A percentile compares a stretch with the other conserved stretches of the same genome.
phyloP scores from a whole-genome alignment of 1,139 yeast genomes.

The Wickerhamomyces sp. region DNA sequence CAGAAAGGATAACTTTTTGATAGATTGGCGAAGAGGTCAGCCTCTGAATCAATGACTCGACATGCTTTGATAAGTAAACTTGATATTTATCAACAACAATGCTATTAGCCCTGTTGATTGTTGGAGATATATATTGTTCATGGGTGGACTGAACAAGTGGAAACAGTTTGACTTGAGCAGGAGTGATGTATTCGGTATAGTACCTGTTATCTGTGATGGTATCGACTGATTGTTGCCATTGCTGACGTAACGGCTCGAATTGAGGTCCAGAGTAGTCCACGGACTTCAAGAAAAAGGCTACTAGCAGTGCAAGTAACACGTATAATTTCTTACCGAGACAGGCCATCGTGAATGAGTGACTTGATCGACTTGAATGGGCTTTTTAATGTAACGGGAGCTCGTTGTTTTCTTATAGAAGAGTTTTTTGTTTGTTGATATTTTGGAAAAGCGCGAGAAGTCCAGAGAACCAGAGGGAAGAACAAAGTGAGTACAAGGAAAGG shows the following conservation, averaged over 20 bases:
- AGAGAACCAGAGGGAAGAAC: no score
- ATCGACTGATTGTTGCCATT: conserved; percentile 10
- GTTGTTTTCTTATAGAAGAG: no score
- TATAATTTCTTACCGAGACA: conserved; percentile 1
- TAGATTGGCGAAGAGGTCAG: conserved; percentile 9
- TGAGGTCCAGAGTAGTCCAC: conserved; percentile 18
- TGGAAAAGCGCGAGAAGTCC: no score
- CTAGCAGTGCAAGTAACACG: conserved; percentile 3
- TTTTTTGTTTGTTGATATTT: no score
- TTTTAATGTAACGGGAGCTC: background rate
- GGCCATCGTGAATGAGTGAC: background rate
- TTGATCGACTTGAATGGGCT: background rate
- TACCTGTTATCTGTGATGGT: conserved; percentile 6
- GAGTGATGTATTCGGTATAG: conserved; percentile 15
- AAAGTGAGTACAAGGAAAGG: no score
- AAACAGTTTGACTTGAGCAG: conserved; percentile 9
- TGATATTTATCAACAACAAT: conserved; percentile 10
- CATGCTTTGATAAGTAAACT: conserved; percentile 10
- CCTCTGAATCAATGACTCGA: conserved; percentile 3
- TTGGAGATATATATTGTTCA: conserved; percentile 10
- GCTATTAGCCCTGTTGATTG: conserved; percentile 1
- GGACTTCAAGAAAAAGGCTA: conserved; percentile 2
- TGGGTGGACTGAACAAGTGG: conserved; percentile 9
- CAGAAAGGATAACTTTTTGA: background rate
- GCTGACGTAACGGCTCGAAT: conserved; percentile 18